Evolutionary conservation across 2,329 filamentous ascomycete species (phyloP), one percentile per base, ranked within the genome.

Genomic region (Fusarium musae): DNA sequence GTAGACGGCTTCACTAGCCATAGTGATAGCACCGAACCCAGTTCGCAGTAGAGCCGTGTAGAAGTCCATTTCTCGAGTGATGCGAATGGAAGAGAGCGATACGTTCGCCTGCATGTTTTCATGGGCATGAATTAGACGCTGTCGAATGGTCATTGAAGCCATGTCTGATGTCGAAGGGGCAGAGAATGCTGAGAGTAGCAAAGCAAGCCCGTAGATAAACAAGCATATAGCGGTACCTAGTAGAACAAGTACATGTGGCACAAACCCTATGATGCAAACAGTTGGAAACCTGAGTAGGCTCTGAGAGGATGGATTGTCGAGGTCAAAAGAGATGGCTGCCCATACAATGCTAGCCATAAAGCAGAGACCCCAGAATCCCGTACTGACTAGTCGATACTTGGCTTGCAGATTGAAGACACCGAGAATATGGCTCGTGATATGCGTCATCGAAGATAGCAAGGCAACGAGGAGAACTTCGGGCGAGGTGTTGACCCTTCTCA

Each of bases 1-100:
- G 79, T 97, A 98, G 0, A 98, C 96, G 7, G 96, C 96, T 82
- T 98, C 95, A 77, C 94, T 97, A 2, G 96, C 96, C 81, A 97
- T 96, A 2, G 94, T 97, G 69, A 98, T 90, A 17, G 96, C 91
- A 16, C 91, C 92, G 79, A 98, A 98, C 0, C 96, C 96, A 40
- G 94, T 90, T 67, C 95, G 92, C 6, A 98, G 87, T 9, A 98
- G 85, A 0, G 94, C 93, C 0, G 95, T 97, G 80, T 98, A 99
- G 79, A 98, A 98, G 80, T 99, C 96, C 86, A 98, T 97, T 62
- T 94, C 91, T 85, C 93, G 91, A 47, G 92, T 93, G 61, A 98
- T 89, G 17, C 92, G 90, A 42, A 98, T 90, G 43, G 93, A 92
- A 3, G 93, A 93, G 28, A 98, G 87, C 17, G 96, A 95, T 6